Base-by-base conservation (phyloP, 2,329 filamentous ascomycete species). In the Penicillium sclerotiorum region DNA sequence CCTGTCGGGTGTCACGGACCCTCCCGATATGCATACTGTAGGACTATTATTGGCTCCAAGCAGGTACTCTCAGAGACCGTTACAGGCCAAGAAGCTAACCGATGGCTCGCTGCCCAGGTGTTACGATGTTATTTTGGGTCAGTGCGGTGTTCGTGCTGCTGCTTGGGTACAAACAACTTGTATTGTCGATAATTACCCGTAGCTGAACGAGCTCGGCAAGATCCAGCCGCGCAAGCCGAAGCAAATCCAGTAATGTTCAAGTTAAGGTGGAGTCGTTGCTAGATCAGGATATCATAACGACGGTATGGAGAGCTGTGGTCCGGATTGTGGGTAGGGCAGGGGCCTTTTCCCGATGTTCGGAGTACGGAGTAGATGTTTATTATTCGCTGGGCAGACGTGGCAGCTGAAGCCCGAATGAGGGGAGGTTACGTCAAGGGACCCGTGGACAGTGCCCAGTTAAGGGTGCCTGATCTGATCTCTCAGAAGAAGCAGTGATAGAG, bases 1-100 rank as follows among this genome's bases (percentile, higher is more conserved):
- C 39, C 46, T 47, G 40, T 25, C 25, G 37, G 15, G 39, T 48
- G 23, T 32, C 55, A 53, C 55, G 43, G 56, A 55, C 52, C 53
- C 47, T 57, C 47, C 36, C 33, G 23, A 48, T 15, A 49, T 56
- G 45, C 47, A 58, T 36, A 12, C 23, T 36, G 47, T 30, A 45
- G 22, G 27, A 35, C 44, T 46, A 45, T 53, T 18, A 53, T 60
- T 59, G 49, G 52, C 21, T 28, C 5, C 17, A 22, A 11, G 4
- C 13, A 42, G 23, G 32, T 42, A 4, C n/a, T 36, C 39, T 23
- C 20, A 35, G 38, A 22, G 35, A 20, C 35, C 43, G 32, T n/a
- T 27, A 38, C 23, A 6, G 25, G 22, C 35, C 13, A 9, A 42
- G 9, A 32, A 21, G 32, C 13, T 42, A 32, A 11, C 15, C 25